Conservation (phyloP, 371 early-diverging fungal genomes). For the Mucor plumbeus region DNA sequence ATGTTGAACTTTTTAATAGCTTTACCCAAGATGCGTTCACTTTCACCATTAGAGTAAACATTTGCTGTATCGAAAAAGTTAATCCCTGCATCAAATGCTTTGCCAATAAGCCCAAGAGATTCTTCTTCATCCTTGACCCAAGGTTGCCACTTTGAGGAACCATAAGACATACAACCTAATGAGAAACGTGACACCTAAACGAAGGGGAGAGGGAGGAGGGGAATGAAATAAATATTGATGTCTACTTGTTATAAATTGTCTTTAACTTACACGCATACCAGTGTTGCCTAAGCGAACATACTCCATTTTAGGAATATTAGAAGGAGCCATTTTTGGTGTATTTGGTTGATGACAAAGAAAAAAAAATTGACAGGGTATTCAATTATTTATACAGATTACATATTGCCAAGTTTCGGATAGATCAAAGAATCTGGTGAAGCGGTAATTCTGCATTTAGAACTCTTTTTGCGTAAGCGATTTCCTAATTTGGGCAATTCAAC, state of each 20-base stretch:
- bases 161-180: constrained; percentile 46
- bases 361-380: not conserved
- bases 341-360: not conserved
- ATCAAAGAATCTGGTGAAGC: no score
- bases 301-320: constrained; percentile 11
- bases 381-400: not conserved
- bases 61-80: constrained; percentile 44
- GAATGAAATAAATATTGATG: not conserved
- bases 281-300: constrained; percentile 23
- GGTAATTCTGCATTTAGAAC: not conserved
- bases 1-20: constrained; percentile 48
- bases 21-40: constrained; percentile 45
- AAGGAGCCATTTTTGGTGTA: not conserved
- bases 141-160: constrained; percentile 21
- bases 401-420: no score
- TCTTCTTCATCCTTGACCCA: constrained; percentile 42
- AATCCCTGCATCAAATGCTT: constrained; percentile 52
- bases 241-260: not conserved
- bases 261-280: constrained; percentile 19
- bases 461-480: not conserved
- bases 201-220: no score
- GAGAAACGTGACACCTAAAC: constrained; percentile 7
- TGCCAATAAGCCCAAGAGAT: constrained; percentile 38
- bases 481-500: not conserved
- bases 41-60: constrained; percentile 50